phyloP scores from a whole-genome alignment of 768 basidiomycete species.

The Chalciporus piperatus region DNA sequence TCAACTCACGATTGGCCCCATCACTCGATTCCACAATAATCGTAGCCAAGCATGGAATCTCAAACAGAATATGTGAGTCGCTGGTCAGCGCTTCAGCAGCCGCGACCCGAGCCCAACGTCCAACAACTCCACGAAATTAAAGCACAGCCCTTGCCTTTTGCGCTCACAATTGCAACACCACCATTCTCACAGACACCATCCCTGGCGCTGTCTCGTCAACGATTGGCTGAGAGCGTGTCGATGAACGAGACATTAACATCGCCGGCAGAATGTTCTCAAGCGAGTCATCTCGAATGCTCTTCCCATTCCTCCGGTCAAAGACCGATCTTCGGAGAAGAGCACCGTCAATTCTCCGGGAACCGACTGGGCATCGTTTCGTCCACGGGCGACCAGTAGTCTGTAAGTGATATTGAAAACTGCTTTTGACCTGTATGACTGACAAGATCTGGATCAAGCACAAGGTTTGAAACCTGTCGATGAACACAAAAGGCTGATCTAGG shows the following conservation, averaged over 20 bases:
- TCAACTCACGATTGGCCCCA: slow-evolving; percentile 14
- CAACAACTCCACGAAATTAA: slow-evolving; percentile 1
- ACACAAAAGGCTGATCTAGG: neutral
- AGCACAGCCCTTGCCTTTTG: slow-evolving; percentile 13
- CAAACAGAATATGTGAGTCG: slow-evolving; percentile 5
- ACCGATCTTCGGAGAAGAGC: slow-evolving; percentile 1
- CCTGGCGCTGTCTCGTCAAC: neutral
- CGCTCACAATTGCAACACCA: neutral
- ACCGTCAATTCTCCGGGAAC: neutral
- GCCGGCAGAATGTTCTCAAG: neutral
- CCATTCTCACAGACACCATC: slow-evolving; percentile 5
- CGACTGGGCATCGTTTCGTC: neutral
- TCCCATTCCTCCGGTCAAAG: neutral
- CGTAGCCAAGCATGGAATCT: too few relatives aligned
- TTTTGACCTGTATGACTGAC: neutral
- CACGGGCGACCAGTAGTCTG: neutral
- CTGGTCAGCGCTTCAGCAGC: neutral
- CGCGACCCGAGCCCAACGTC: neutral
- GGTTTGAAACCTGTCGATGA: neutral
- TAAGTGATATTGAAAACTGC: neutral
- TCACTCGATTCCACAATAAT: too few relatives aligned
- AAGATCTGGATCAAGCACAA: too few relatives aligned
- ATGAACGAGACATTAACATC: slow-evolving; percentile 4
- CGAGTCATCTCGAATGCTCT: neutral
- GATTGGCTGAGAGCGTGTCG: slow-evolving; percentile 5